Conservation (phyloP, 2,329 filamentous ascomycete species). For the Apiospora koreana region DNA sequence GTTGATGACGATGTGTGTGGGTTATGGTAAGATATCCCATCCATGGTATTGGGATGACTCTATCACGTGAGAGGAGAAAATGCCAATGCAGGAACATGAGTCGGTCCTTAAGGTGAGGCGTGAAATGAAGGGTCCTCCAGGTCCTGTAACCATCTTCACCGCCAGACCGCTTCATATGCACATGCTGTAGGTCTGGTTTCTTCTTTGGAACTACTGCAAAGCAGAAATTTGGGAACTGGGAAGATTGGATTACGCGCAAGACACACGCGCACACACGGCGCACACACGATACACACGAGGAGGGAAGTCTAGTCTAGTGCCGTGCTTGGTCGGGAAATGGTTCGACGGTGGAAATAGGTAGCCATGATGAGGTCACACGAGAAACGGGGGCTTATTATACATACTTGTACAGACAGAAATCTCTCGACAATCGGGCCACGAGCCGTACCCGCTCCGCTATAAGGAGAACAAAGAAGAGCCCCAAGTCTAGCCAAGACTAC, state of each 20-base stretch:
- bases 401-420: too few species aligned
- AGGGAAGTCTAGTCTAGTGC: background rate
- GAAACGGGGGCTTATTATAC: background rate
- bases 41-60: background rate
- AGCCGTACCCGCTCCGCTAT: background rate
- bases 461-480: background rate
- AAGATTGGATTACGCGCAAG: background rate
- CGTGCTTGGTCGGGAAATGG: background rate
- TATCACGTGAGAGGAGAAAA: background rate
- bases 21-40: background rate
- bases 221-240: background rate
- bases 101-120: constrained; percentile 5
- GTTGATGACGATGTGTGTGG: background rate
- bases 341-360: constrained; percentile 4
- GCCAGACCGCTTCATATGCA: background rate
- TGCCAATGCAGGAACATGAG: background rate
- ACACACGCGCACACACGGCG: background rate
- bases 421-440: constrained; percentile 3
- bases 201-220: background rate
- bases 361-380: constrained; percentile 3
- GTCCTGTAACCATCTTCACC: background rate
- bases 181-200: background rate
- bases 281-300: background rate
- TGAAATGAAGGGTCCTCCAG: background rate
- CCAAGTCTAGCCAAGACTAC: too few species aligned